Conservation (phyloP, 306 rosid genomes). For the Begonia fuchsioides region DNA sequence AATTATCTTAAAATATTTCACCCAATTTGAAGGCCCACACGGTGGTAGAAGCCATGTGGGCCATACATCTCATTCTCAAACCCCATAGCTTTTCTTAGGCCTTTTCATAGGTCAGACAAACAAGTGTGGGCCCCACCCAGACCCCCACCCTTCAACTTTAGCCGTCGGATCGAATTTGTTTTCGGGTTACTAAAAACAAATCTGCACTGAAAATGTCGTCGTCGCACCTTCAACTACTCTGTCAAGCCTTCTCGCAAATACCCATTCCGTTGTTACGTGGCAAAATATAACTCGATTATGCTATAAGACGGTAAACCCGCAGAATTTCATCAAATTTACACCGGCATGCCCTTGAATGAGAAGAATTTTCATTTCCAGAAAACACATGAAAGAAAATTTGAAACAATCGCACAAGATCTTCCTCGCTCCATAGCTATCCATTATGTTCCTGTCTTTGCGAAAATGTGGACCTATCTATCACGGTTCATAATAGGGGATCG, state of each 20-base stretch:
- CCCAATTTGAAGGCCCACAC: no score
- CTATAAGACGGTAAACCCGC: neutral
- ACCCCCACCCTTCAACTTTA: neutral
- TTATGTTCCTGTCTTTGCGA: no score
- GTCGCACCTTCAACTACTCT: neutral
- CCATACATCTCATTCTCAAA: neutral
- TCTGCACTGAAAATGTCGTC: neutral
- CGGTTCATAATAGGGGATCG: slow-evolving; percentile 1
- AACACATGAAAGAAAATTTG: slow-evolving; percentile 10
- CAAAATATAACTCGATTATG: neutral
- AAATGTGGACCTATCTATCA: neutral
- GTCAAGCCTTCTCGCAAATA: neutral
- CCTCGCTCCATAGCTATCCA: no score
- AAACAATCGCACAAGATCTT: neutral
- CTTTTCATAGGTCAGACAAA: neutral
- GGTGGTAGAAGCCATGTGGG: no score
- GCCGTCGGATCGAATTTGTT: slow-evolving; percentile 1
- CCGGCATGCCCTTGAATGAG: neutral
- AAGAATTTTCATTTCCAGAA: slow-evolving; percentile 25
- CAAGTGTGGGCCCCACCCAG: neutral
- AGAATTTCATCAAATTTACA: neutral
- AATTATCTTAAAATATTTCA: no score
- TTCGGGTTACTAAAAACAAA: neutral
- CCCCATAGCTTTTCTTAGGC: neutral
- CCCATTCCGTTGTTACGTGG: neutral